Percentiles rank a stretch among this genome's conserved stretches.
Evolutionary conservation across 768 basidiomycete genomes (phyloP).

Genomic region (Lactarius tabidus): DNA sequence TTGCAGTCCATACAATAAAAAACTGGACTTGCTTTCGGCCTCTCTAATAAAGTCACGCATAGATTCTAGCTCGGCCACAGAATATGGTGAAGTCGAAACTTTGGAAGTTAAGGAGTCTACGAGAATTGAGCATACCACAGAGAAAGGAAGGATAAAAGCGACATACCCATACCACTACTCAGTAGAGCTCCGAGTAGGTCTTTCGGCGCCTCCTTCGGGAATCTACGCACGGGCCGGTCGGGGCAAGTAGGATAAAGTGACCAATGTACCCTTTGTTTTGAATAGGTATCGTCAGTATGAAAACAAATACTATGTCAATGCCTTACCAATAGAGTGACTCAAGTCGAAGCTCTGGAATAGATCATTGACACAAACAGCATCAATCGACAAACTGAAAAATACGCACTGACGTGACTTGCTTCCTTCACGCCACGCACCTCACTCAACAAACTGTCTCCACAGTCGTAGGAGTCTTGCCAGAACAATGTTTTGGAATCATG

Average conservation of each 20-base stretch:
- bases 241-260: conserved; percentile 17
- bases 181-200: conserved; percentile 4
- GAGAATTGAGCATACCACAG: neutral
- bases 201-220: neutral
- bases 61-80: conserved; percentile 4
- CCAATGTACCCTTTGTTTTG: conserved; percentile 13
- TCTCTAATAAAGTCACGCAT: conserved; percentile 12
- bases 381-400: neutral
- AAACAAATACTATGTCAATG: neutral
- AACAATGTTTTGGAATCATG: conserved; percentile 5
- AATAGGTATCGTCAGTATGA: neutral
- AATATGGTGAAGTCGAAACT: conserved; percentile 12
- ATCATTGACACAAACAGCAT: neutral
- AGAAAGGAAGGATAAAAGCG: neutral
- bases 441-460: neutral
- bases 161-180: conserved; percentile 13
- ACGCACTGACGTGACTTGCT: conserved; percentile 14
- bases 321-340: conserved; percentile 16
- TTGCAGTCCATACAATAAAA: neutral
- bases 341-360: conserved; percentile 3
- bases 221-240: neutral
- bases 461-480: conserved; percentile 3
- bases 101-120: conserved; percentile 15
- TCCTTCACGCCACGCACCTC: neutral
- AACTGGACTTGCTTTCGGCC: neutral